These are phyloP conservation scores for Lasiodiplodia citricola DNA, from an alignment of 2,329 filamentous ascomycete genomes.

Conservation along the genomic window DNA sequence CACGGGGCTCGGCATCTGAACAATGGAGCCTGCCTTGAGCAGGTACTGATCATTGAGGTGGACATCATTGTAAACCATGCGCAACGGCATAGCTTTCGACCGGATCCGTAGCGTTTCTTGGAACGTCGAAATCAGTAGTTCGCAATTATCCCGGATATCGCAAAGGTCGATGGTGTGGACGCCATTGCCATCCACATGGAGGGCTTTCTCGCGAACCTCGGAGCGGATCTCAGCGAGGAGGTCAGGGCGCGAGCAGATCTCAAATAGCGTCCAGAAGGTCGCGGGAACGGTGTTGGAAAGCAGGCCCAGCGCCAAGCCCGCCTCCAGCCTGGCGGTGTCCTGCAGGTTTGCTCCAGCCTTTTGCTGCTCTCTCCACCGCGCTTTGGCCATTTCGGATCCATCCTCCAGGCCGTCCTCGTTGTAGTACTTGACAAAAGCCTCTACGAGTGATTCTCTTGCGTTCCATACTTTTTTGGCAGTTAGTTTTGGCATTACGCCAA, in stretches of 20 bases:
- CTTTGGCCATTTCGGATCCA: conserved; percentile 45
- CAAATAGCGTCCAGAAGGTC: conserved; percentile 49
- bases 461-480: conserved; percentile 41
- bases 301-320: conserved; percentile 48
- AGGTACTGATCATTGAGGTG: conserved; percentile 40
- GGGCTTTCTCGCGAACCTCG: conserved; percentile 32
- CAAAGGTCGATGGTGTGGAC: conserved; percentile 38
- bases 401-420: conserved; percentile 44
- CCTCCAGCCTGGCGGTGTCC: conserved; percentile 51
- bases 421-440: conserved; percentile 49
- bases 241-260: conserved; percentile 42
- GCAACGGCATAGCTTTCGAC: conserved; percentile 45
- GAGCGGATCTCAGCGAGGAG: conserved; percentile 40
- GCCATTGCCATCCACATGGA: conserved; percentile 22
- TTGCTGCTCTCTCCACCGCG: conserved; percentile 43
- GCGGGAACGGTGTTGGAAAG: conserved; percentile 49
- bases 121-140: conserved; percentile 47
- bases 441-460: conserved; percentile 42
- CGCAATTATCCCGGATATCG: conserved; percentile 43
- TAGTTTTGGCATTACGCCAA: conserved; percentile 34
- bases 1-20: conserved; percentile 44
- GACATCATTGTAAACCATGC: conserved; percentile 45
- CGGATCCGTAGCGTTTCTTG: conserved; percentile 50
- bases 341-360: conserved; percentile 39
- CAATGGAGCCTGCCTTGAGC: conserved; percentile 42